Evolutionary conservation across 1,139 yeast genomes (phyloP), one percentile per base, ranked within the genome.

Genomic region (Citeromyces hawaiiensis): DNA sequence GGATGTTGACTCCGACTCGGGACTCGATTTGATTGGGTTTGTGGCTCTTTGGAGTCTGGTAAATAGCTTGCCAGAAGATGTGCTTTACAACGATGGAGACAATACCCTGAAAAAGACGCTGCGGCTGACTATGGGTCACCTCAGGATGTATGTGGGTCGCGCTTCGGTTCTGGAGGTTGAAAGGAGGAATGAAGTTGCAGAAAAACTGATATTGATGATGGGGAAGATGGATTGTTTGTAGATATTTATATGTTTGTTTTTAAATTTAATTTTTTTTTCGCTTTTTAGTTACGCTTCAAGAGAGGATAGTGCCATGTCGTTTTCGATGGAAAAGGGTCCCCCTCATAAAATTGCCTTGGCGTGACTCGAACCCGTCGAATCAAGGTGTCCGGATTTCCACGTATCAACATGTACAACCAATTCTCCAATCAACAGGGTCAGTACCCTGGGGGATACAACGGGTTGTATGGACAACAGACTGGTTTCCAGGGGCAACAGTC

Each of bases 41-140:
- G 47, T 52, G 39, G 53, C 55, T 5, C 42, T 51, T 3, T 48
- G 51, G 39, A 46, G 48, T 16, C 45, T 54, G 1, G 42, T 51
- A 8, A 40, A 45, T 21, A 44, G 46, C 6, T 4, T 29, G 8
- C 32, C 32, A 4, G 15, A 29, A 29, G 8, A 29, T 9, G 42
- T 52, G 19, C 36, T 51, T 9, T 45, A 46, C 16, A 40, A 19
- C 16, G 33, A 45, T 29, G 48, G 46, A 30, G 38, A 35, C 15
- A 46, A 47, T n/a, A 31, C 29, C n/a, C 36, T 44, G 16, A 38
- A 38, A 19, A 40, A 14, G 18, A 43, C 40, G 4, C 33, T 51
- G 15, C 54, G 45, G 38, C 45, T 48, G 6, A 25, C 47, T 13
- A 43, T 47, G 14, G 46, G 48, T 1, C 46, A 42, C 21, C 42